Conservation (phyloP, 148 eudicot species). For the Nepenthes mirabilis region DNA sequence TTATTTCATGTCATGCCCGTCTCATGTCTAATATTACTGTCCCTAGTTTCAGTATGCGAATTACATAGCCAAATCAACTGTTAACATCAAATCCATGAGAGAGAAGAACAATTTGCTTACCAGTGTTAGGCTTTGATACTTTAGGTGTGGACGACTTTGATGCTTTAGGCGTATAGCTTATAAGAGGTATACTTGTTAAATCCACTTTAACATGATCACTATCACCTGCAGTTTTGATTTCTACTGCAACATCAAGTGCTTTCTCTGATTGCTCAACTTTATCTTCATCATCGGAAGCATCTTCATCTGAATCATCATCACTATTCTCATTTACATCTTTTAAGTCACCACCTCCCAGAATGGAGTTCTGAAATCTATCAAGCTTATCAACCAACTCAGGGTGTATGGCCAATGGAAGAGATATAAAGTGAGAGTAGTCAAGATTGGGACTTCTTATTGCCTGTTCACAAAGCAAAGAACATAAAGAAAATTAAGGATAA, state of each 20-base stretch:
- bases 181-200: slow-evolving; percentile 29
- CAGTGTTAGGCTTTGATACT: slow-evolving; percentile 22
- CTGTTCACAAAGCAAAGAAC: slow-evolving; percentile 25
- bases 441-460: slow-evolving; percentile 51
- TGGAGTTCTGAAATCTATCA: slow-evolving; percentile 47
- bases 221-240: slow-evolving; percentile 27
- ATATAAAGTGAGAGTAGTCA: slow-evolving; percentile 79
- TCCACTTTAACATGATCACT: slow-evolving; percentile 25
- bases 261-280: slow-evolving; percentile 9
- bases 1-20: too few species aligned
- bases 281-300: slow-evolving; percentile 29
- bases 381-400: slow-evolving; percentile 74
- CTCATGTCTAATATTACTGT: too few species aligned
- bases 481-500: neutral
- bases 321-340: slow-evolving; percentile 17
- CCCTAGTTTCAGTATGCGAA: too few species aligned
- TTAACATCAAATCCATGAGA: neutral
- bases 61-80: neutral
- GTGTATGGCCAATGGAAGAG: slow-evolving; percentile 85
- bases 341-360: slow-evolving; percentile 30
- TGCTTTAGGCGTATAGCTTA: slow-evolving; percentile 41
- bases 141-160: slow-evolving; percentile 6
- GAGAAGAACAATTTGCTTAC: slow-evolving; percentile 22
- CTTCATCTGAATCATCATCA: slow-evolving; percentile 23
- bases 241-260: slow-evolving; percentile 23